A percentile compares a stretch with the other conserved stretches of the same genome.
Conservation (phyloP, 106 monocot species). For the Allium cepa region DNA sequence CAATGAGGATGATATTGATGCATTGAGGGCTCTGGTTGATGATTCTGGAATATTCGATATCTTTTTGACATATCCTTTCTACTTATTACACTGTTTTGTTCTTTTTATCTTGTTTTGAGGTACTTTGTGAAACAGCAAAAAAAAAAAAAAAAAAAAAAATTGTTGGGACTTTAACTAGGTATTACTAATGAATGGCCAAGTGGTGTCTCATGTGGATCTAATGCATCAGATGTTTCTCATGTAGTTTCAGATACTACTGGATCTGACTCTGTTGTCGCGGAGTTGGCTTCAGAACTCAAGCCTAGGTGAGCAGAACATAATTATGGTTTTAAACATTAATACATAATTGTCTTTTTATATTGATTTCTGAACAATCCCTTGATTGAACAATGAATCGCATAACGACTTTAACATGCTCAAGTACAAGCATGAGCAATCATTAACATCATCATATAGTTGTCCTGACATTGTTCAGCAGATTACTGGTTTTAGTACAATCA, state of each 20-base stretch:
- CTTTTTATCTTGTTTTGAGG: not conserved
- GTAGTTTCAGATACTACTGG: conserved; percentile 42
- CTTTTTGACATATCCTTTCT: conserved; percentile 85
- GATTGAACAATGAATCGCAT: not conserved
- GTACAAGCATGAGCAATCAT: too few relatives aligned
- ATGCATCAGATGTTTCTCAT: conserved; percentile 37
- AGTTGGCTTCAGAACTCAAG: conserved; percentile 71
- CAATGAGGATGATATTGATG: conserved; percentile 80
- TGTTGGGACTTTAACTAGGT: conserved; percentile 38
- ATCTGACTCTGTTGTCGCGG: conserved; percentile 50
- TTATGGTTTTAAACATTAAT: not conserved
- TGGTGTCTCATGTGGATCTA: conserved; percentile 51
- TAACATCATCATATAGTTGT: too few relatives aligned
- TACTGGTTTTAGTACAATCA: not conserved
- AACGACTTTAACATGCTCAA: too few relatives aligned
- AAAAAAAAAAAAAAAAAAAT: too few relatives aligned
- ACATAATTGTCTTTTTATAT: not conserved
- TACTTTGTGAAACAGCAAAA: not conserved
- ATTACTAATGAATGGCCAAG: conserved; percentile 94
- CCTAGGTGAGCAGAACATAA: conserved; percentile 46
- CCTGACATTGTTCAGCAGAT: not conserved
- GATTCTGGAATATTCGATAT: conserved; percentile 73
- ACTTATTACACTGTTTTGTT: conserved; percentile 17
- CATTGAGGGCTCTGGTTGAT: conserved; percentile 73
- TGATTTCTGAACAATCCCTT: not conserved